These are phyloP conservation scores for Cystoderma amianthinum DNA, from an alignment of 768 basidiomycete species.

Conservation along the genomic window DNA sequence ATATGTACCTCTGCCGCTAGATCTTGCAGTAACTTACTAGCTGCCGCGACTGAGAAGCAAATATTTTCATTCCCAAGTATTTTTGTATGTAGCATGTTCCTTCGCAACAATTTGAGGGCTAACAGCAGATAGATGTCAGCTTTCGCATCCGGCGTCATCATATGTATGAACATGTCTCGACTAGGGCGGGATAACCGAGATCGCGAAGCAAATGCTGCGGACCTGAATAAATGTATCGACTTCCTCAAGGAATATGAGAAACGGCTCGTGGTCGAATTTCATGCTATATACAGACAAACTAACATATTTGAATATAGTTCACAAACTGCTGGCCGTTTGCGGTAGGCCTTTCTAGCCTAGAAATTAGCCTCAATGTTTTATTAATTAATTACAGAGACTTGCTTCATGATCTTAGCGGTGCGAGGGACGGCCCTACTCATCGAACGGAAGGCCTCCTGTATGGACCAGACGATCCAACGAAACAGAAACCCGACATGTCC, in stretches of 20 bases:
- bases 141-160: constrained; percentile 36
- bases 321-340: constrained; percentile 28
- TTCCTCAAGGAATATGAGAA: constrained; percentile 31
- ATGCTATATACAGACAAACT: not conserved
- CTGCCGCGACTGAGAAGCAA: constrained; percentile 36
- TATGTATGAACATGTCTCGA: constrained; percentile 47
- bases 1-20: constrained; percentile 72
- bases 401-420: too few relatives aligned
- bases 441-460: too few relatives aligned
- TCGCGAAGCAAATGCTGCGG: constrained; percentile 33
- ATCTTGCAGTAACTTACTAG: constrained; percentile 62
- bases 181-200: constrained; percentile 30
- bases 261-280: constrained; percentile 22
- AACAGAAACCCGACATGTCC: too few relatives aligned
- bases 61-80: constrained; percentile 18
- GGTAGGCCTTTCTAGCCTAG: constrained; percentile 19
- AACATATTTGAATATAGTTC: too few relatives aligned
- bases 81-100: constrained; percentile 16
- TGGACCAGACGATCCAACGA: too few relatives aligned
- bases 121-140: constrained; percentile 18
- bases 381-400: too few relatives aligned
- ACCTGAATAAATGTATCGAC: constrained; percentile 46
- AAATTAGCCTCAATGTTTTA: too few relatives aligned
- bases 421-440: too few relatives aligned
- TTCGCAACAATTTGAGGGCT: not conserved